Conservation (phyloP, 2,329 filamentous ascomycete species). For the Ampelomyces quisqualis region DNA sequence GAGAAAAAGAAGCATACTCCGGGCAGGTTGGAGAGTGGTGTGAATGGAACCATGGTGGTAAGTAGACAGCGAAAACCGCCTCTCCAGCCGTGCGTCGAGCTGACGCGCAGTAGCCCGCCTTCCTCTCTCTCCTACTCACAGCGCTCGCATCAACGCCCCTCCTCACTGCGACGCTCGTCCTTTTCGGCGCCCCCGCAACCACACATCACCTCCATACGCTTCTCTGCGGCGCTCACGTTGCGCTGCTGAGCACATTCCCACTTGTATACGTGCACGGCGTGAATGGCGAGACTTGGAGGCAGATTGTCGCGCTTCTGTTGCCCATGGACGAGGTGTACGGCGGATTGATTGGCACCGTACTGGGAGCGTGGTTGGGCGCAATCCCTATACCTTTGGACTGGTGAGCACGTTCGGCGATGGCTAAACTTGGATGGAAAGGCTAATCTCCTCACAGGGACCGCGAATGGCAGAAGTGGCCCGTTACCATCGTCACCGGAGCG, state of each 20-base stretch:
- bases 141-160: slow-evolving; percentile 58
- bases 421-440: not conserved
- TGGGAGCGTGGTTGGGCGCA: slow-evolving; percentile 90
- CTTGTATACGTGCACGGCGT: slow-evolving; percentile 85
- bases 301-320: slow-evolving; percentile 65
- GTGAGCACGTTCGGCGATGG: no score
- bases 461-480: slow-evolving; percentile 98
- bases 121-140: slow-evolving; percentile 66
- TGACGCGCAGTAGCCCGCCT: slow-evolving; percentile 57
- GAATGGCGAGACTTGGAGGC: slow-evolving; percentile 68
- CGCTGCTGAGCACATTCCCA: slow-evolving; percentile 74
- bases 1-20: slow-evolving; percentile 38
- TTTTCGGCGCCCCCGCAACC: slow-evolving; percentile 89
- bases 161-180: slow-evolving; percentile 65
- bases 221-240: slow-evolving; percentile 77
- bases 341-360: slow-evolving; percentile 70
- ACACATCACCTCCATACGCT: slow-evolving; percentile 77
- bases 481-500: slow-evolving; percentile 81
- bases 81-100: no score
- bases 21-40: slow-evolving; percentile 25
- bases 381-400: slow-evolving; percentile 95
- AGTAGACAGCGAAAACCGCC: no score
- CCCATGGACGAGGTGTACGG: slow-evolving; percentile 86
- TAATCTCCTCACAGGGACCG: slow-evolving; percentile 62
- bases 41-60: slow-evolving; percentile 46